Evolutionary conservation across 169 alveolate genomes (phyloP).

Genomic region (Eimeria acervulina): DNA sequence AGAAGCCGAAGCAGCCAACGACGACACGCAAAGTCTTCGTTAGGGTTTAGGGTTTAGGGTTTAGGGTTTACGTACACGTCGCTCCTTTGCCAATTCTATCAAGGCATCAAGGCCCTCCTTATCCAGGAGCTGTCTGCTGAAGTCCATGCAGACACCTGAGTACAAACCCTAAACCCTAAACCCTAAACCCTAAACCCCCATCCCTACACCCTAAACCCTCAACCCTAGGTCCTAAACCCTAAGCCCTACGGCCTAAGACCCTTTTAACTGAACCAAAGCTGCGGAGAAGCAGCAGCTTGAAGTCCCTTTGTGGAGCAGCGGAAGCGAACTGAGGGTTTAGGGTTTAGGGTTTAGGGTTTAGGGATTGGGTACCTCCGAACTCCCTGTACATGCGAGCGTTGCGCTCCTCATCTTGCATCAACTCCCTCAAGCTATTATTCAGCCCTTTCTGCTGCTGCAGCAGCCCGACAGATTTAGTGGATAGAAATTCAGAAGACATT

Average conservation of each 20-base stretch:
- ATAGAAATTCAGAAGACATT: not conserved
- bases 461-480: not conserved
- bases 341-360: slow-evolving; percentile 4
- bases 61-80: slow-evolving; percentile 24
- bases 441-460: not conserved
- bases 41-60: slow-evolving; percentile 28
- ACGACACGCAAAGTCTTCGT: not conserved
- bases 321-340: not conserved
- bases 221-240: not conserved
- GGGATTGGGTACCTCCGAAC: slow-evolving; percentile 42
- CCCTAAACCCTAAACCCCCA: slow-evolving; percentile 55
- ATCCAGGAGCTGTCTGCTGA: slow-evolving; percentile 84
- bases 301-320: too few species aligned
- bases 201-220: slow-evolving; percentile 17
- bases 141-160: slow-evolving; percentile 85
- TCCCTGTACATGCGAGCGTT: slow-evolving; percentile 27
- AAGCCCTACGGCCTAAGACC: too few species aligned
- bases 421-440: not conserved
- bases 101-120: slow-evolving; percentile 51
- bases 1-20: not conserved
- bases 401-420: not conserved
- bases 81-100: slow-evolving; percentile 68
- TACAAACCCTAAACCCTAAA: slow-evolving; percentile 71
- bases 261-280: too few species aligned
- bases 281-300: too few species aligned